Conservation (phyloP, 345 rosid genomes). For the Eucalyptus erythrocorys region DNA sequence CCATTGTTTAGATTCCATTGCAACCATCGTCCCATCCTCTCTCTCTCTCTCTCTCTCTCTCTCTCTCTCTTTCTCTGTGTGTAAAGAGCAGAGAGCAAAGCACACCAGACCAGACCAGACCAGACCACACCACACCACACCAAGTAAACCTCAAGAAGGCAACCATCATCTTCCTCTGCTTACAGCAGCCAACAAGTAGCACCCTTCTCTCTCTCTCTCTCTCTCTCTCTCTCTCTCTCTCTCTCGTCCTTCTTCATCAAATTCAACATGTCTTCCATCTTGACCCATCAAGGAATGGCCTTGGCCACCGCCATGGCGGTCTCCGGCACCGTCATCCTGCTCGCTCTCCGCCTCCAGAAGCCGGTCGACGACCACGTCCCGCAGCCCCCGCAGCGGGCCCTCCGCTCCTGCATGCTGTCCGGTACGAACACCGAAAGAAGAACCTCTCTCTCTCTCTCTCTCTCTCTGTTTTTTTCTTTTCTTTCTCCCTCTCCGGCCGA, state of each 20-base stretch:
- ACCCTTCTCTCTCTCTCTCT: not conserved
- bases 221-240: too few species aligned
- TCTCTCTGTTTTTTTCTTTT: not conserved
- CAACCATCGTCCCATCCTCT: not conserved
- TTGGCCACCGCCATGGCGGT: slow-evolving; percentile 76
- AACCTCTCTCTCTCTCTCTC: not conserved
- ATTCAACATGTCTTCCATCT: slow-evolving; percentile 27
- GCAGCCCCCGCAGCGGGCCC: slow-evolving; percentile 6
- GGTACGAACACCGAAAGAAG: slow-evolving; percentile 8
- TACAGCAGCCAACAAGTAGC: not conserved
- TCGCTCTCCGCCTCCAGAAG: slow-evolving; percentile 58
- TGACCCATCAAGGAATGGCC: slow-evolving; percentile 48
- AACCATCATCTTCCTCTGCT: not conserved
- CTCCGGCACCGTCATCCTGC: slow-evolving; percentile 65
- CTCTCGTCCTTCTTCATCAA: not conserved
- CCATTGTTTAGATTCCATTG: not conserved
- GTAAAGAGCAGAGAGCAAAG: not conserved
- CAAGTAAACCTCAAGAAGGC: not conserved
- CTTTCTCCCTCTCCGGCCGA: not conserved
- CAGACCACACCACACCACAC: not conserved
- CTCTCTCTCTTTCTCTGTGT: not conserved
- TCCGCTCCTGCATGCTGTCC: slow-evolving; percentile 44
- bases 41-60: not conserved
- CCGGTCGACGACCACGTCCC: slow-evolving; percentile 8
- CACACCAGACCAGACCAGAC: not conserved